Conservation (phyloP, 2,329 filamentous ascomycete species). For the Raffaelea albimanens region DNA sequence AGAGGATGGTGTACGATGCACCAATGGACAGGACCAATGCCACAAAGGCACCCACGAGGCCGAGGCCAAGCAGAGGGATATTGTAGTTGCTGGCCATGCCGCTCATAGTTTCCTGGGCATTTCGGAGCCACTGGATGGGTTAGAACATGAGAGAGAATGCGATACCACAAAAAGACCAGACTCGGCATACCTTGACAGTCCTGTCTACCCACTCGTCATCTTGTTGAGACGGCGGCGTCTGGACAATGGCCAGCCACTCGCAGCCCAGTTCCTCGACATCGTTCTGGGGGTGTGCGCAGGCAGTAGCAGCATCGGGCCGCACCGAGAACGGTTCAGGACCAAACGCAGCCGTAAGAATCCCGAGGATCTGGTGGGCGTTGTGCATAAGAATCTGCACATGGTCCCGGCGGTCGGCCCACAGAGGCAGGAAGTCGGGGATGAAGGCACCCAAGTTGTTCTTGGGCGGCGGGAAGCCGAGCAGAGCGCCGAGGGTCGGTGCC, state of each 20-base stretch:
- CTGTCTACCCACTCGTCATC: slow-evolving; percentile 11
- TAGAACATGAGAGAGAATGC: too few relatives aligned
- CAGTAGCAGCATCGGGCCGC: slow-evolving; percentile 9
- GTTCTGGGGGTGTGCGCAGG: slow-evolving; percentile 26
- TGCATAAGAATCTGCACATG: slow-evolving; percentile 59
- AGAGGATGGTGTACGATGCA: slow-evolving; percentile 19
- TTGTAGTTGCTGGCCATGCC: slow-evolving; percentile 90
- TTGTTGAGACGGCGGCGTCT: slow-evolving; percentile 2
- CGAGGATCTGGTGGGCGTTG: slow-evolving; percentile 74
- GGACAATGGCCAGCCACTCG: slow-evolving; percentile 46
- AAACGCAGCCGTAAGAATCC: slow-evolving; percentile 68
- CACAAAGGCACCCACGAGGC: slow-evolving; percentile 26
- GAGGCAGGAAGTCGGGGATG: slow-evolving; percentile 65
- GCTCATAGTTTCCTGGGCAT: slow-evolving; percentile 73
- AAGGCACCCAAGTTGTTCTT: slow-evolving; percentile 85
- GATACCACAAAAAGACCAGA: too few relatives aligned
- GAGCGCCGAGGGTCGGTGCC: slow-evolving; percentile 74
- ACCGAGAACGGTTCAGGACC: slow-evolving; percentile 31
- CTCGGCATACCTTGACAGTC: slow-evolving; percentile 32
- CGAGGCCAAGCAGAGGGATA: slow-evolving; percentile 48
- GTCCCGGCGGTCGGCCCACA: slow-evolving; percentile 61
- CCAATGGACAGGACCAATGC: slow-evolving; percentile 31
- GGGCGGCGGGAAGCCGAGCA: slow-evolving; percentile 81
- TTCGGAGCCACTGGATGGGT: slow-evolving; percentile 48
- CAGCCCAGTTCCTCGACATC: slow-evolving; percentile 56